These are phyloP conservation scores for Xylogone sp. DNA, from an alignment of 2,329 filamentous ascomycete genomes.

Conservation along the genomic window DNA sequence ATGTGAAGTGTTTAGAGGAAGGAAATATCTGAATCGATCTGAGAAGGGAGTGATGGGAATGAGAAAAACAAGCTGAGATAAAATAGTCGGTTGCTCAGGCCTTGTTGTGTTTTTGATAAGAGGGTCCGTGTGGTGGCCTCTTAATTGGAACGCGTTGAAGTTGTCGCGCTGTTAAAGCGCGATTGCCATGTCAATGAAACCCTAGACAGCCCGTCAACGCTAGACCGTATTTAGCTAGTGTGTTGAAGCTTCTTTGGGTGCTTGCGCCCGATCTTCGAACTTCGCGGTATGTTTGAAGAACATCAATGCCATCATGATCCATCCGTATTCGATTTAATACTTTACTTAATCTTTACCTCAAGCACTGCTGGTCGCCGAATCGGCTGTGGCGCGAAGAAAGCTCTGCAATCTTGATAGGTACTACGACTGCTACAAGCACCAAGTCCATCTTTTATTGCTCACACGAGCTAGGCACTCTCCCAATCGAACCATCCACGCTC, in stretches of 20 bases:
- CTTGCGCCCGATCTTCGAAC: neutral
- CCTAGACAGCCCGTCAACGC: neutral
- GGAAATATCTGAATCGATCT: neutral
- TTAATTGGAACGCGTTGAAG: neutral
- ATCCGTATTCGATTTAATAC: neutral
- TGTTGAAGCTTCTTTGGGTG: neutral
- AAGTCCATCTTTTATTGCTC: neutral
- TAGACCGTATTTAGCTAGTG: neutral
- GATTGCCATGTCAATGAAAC: neutral
- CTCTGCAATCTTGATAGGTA: neutral
- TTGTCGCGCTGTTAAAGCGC: neutral
- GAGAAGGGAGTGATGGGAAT: constrained; percentile 1
- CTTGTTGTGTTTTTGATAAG: neutral
- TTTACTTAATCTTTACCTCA: neutral
- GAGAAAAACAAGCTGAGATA: neutral
- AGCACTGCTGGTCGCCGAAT: neutral
- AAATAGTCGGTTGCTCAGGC: neutral
- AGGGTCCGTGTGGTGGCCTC: neutral
- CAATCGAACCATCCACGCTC: neutral
- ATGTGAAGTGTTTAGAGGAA: neutral
- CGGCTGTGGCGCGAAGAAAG: neutral
- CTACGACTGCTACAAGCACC: neutral
- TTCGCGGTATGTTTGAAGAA: neutral
- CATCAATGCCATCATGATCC: neutral
- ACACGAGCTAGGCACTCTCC: neutral